Evolutionary conservation across 768 basidiomycete species (phyloP).

Genomic region (Tylopilus felleus): DNA sequence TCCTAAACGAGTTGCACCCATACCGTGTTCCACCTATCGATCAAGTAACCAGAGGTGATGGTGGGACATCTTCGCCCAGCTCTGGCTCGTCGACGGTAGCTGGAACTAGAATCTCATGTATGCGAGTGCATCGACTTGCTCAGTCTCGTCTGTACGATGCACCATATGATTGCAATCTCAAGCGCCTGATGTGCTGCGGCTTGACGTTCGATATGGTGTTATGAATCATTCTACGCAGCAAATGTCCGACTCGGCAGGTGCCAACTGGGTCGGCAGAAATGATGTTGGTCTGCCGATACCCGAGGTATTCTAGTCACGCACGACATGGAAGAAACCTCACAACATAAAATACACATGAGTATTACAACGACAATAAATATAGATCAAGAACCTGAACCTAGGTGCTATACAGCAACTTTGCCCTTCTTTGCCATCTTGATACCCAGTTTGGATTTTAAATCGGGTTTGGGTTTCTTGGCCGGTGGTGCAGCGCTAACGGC

Average conservation of each 20-base stretch:
- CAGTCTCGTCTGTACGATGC: not conserved
- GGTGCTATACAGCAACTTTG: constrained; percentile 28
- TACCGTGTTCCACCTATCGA: no score
- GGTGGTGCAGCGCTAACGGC: constrained; percentile 37
- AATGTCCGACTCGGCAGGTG: not conserved
- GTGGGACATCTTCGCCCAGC: no score
- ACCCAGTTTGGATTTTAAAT: constrained; percentile 61
- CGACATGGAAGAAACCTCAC: not conserved
- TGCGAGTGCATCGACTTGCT: no score
- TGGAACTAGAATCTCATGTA: not conserved
- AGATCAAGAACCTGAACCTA: constrained; percentile 8
- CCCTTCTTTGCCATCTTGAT: constrained; percentile 68
- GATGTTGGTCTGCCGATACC: not conserved
- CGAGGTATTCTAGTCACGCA: not conserved
- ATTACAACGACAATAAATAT: constrained; percentile 16
- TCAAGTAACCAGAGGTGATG: no score
- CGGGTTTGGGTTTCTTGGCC: constrained; percentile 61
- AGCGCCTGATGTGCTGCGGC: not conserved
- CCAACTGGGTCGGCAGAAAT: not conserved
- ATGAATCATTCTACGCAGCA: not conserved
- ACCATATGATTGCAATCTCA: not conserved
- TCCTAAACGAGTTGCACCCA: no score
- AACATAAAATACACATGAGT: constrained; percentile 6
- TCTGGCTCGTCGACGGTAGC: no score
- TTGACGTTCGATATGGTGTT: not conserved